Percentiles rank a stretch among this genome's conserved stretches.
Conservation (phyloP, 2,329 filamentous ascomycete species). For the Talaromyces islandicus region DNA sequence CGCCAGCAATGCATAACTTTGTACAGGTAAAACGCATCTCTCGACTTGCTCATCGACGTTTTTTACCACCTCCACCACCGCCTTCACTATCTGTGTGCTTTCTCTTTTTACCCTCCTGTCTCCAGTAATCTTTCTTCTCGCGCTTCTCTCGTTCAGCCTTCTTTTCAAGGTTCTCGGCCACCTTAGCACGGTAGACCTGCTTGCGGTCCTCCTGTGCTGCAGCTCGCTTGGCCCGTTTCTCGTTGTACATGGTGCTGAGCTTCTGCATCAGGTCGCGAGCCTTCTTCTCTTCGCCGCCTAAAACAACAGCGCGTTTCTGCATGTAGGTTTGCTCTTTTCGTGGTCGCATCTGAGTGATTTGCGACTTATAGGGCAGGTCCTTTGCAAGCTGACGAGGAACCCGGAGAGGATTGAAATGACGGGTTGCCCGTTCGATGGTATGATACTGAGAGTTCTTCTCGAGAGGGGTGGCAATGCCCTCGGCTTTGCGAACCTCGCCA, state of each 20-base stretch:
- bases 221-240: slow-evolving; percentile 76
- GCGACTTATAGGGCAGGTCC: slow-evolving; percentile 84
- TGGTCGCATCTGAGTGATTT: slow-evolving; percentile 75
- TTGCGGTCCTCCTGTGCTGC: slow-evolving; percentile 85
- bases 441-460: slow-evolving; percentile 83
- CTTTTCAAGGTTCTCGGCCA: slow-evolving; percentile 78
- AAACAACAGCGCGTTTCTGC: slow-evolving; percentile 89
- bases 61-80: slow-evolving; percentile 45
- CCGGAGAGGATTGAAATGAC: slow-evolving; percentile 67
- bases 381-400: slow-evolving; percentile 55
- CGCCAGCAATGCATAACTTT: slow-evolving; percentile 6
- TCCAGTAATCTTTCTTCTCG: slow-evolving; percentile 90
- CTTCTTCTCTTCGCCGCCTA: slow-evolving; percentile 80
- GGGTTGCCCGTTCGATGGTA: slow-evolving; percentile 50
- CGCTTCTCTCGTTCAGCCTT: slow-evolving; percentile 79
- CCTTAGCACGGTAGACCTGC: slow-evolving; percentile 72
- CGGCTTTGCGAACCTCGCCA: slow-evolving; percentile 76
- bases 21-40: not conserved
- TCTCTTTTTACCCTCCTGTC: slow-evolving; percentile 77
- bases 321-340: slow-evolving; percentile 80
- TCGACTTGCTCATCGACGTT: slow-evolving; percentile 30
- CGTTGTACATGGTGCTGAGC: slow-evolving; percentile 81
- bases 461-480: slow-evolving; percentile 69
- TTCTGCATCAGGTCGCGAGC: slow-evolving; percentile 88
- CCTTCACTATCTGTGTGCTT: slow-evolving; percentile 51